phyloP scores from a whole-genome alignment of 352 stramenopile species.

The Globisporangium okanoganense region DNA sequence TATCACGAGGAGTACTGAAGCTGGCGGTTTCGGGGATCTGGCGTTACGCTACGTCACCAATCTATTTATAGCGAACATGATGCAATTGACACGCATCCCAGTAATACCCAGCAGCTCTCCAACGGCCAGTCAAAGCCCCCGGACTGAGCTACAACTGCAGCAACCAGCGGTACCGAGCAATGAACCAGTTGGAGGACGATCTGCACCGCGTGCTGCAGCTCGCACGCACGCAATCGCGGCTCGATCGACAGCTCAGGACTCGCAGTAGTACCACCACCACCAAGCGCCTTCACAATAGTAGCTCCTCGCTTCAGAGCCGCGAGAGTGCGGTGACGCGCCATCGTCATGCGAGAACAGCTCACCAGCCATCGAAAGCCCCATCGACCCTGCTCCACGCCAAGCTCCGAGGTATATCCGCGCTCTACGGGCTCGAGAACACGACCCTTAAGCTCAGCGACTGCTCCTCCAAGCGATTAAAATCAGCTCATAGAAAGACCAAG shows the following conservation, averaged over 20 bases:
- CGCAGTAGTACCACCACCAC: not conserved
- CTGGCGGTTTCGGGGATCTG: not conserved
- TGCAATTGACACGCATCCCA: not conserved
- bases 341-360: slow-evolving; percentile 18
- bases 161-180: too few relatives aligned
- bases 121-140: not conserved
- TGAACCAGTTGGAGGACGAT: slow-evolving; percentile 40
- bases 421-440: slow-evolving; percentile 31
- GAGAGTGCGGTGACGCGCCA: slow-evolving; percentile 19
- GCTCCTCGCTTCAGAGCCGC: not conserved
- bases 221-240: slow-evolving; percentile 11
- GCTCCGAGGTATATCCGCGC: slow-evolving; percentile 22
- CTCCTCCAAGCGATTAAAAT: not conserved
- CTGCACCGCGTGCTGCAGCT: slow-evolving; percentile 52
- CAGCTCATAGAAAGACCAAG: slow-evolving; percentile 8
- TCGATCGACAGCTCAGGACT: slow-evolving; percentile 1
- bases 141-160: not conserved
- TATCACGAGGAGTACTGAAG: not conserved
- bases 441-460: slow-evolving; percentile 25
- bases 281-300: not conserved
- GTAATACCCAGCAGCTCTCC: not conserved
- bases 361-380: not conserved
- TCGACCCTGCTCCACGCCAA: slow-evolving; percentile 27
- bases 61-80: not conserved
- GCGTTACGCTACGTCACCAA: too few relatives aligned